phyloP scores from a whole-genome alignment of 257 asterid genomes.

The Jaltomata sinuosa region DNA sequence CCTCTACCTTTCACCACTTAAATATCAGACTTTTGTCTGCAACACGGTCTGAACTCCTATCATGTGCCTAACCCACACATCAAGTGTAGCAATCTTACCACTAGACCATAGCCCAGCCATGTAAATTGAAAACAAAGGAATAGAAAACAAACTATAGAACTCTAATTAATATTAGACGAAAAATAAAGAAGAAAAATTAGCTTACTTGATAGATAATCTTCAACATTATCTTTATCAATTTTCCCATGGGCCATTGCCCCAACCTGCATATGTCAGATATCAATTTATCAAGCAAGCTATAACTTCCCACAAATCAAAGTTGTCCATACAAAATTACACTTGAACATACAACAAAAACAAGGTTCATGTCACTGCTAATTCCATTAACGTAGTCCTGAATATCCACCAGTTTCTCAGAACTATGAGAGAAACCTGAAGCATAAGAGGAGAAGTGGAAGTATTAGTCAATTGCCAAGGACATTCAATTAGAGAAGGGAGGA shows the following conservation, averaged over 20 bases:
- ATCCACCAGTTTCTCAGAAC: slow-evolving; percentile 70
- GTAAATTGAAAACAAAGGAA: background rate
- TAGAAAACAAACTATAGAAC: background rate
- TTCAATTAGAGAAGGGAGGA: background rate
- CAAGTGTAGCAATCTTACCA: background rate
- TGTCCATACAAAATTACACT: background rate
- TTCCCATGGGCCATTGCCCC: slow-evolving; percentile 93
- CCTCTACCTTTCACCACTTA: background rate
- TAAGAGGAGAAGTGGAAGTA: background rate
- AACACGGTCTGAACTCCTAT: background rate
- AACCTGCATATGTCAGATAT: slow-evolving; percentile 31
- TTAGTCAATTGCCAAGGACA: background rate
- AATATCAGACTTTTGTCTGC: background rate
- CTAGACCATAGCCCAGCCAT: background rate
- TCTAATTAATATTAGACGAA: background rate
- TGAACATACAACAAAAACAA: slow-evolving; percentile 72
- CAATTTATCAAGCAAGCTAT: background rate
- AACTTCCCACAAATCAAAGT: background rate
- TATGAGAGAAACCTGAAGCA: slow-evolving; percentile 72
- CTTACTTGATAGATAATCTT: slow-evolving; percentile 71
- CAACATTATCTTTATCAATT: slow-evolving; percentile 57
- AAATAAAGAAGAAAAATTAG: background rate
- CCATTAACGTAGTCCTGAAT: slow-evolving; percentile 55
- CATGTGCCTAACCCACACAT: background rate
- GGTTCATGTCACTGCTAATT: slow-evolving; percentile 37